Evolutionary conservation across 2,329 filamentous ascomycete species (phyloP).

Genomic region (Pseudocercospora musae): DNA sequence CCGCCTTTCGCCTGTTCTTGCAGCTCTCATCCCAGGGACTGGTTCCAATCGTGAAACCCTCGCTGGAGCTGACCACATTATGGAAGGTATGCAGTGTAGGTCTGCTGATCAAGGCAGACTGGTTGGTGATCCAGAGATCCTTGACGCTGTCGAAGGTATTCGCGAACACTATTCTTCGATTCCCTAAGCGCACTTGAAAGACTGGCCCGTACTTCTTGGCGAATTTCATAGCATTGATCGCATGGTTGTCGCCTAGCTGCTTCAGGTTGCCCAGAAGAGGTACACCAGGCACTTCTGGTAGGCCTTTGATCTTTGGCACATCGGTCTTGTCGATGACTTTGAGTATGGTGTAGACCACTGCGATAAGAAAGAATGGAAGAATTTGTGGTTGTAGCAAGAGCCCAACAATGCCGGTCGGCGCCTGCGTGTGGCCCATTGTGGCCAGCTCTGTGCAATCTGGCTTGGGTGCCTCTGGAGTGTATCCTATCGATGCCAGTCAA

Average conservation of each 20-base stretch:
- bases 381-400: conserved; percentile 39
- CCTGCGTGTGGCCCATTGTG: conserved; percentile 26
- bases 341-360: conserved; percentile 41
- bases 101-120: conserved; percentile 72
- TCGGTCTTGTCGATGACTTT: conserved; percentile 46
- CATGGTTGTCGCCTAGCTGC: conserved; percentile 47
- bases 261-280: conserved; percentile 48
- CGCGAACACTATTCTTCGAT: conserved; percentile 70
- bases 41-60: conserved; percentile 79
- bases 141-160: conserved; percentile 74
- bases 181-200: conserved; percentile 59
- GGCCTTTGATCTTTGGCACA: conserved; percentile 47
- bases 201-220: conserved; percentile 50
- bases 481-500: neutral
- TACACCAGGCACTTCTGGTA: conserved; percentile 48
- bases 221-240: conserved; percentile 46
- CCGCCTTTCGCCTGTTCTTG: conserved; percentile 72
- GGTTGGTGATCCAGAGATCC: conserved; percentile 73
- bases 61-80: conserved; percentile 70
- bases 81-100: conserved; percentile 80
- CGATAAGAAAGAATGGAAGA: conserved; percentile 41
- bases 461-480: neutral
- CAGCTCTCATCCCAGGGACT: conserved; percentile 81
- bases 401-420: conserved; percentile 29
- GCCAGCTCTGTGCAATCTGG: neutral